A percentile compares a stretch with the other conserved stretches of the same genome.
Conservation (phyloP, 106 monocot genomes). For the Agapanthus africanus region DNA sequence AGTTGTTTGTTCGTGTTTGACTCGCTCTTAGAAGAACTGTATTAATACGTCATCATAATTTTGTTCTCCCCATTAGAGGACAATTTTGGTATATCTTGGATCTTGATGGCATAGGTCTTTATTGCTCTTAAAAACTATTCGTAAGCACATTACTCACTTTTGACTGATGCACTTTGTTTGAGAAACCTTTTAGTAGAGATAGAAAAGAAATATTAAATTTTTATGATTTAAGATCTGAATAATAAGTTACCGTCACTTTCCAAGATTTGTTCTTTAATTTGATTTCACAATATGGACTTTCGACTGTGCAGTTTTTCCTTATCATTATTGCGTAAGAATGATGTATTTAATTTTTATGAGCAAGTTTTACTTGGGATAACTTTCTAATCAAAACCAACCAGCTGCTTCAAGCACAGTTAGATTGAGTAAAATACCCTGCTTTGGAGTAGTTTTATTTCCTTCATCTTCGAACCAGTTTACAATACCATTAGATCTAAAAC, state of each 20-base stretch:
- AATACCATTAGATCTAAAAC: background rate
- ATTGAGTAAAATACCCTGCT: background rate
- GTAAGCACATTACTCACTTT: background rate
- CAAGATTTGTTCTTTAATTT: background rate
- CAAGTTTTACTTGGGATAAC: no score
- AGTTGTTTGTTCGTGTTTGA: no score
- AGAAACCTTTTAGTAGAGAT: background rate
- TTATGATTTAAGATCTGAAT: background rate
- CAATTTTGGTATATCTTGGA: no score
- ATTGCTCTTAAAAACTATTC: no score
- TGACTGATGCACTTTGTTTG: background rate
- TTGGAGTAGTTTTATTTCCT: background rate
- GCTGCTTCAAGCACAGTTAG: background rate
- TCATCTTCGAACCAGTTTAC: background rate
- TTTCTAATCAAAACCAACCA: background rate
- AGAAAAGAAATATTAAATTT: background rate
- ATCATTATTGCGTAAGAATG: no score
- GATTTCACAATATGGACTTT: background rate
- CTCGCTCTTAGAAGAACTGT: no score
- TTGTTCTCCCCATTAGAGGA: no score
- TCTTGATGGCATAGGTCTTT: no score
- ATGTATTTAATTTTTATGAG: no score
- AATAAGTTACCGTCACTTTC: background rate
- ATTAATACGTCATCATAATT: no score
- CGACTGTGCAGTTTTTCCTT: background rate